Base-by-base conservation (phyloP, 1,284 basidiomycete genomes). In the Tilletia setariae region DNA sequence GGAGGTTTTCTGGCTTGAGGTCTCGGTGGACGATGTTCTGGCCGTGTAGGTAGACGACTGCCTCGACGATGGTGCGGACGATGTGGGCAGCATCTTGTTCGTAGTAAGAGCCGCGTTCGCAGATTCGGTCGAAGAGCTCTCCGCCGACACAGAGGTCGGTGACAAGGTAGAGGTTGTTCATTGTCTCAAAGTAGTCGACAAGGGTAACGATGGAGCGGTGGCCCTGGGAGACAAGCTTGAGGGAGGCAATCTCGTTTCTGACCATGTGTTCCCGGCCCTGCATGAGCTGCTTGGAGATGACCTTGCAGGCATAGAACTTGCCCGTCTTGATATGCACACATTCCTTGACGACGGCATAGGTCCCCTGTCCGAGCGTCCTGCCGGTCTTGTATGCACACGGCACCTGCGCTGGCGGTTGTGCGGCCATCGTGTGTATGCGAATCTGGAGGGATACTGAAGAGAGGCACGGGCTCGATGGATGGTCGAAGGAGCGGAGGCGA, bases 141-240 rank as follows among this genome's bases (percentile, higher is more conserved):
- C 95, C 96, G 64, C 95, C 95, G 0, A 93, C 95, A 85, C 96
- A 98, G 15, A 98, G 88, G 84, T 97, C 95, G 82, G 96, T 97
- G 75, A 91, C 91, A 70, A 98, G 90, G 71, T 85, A 85, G 51
- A 73, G 88, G 80, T 98, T 97, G 85, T 96, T 92, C 30, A 91
- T 86, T 32, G 94, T 97, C 90, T 98, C 95, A 80, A 98, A 98
- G 85, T 98, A 98, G 83, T 98, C 95, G 82, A 94, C 91, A 42
- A 97, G 85, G 28, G 84, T 84, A 53, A 85, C 83, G 68, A 83
- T 82, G 83, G 95, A 94, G 28, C 83, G 84, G 84, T 98, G 89
- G 7, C 93, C 93, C 69, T 91, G 93, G 15, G 95, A 98, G 63
- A 98, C 90, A 76, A 89, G 88, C 85, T 98, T 98, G 78, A 98